Evolutionary conservation across 805 yeast genomes (phyloP).

Genomic region (Yarrowia sp.): DNA sequence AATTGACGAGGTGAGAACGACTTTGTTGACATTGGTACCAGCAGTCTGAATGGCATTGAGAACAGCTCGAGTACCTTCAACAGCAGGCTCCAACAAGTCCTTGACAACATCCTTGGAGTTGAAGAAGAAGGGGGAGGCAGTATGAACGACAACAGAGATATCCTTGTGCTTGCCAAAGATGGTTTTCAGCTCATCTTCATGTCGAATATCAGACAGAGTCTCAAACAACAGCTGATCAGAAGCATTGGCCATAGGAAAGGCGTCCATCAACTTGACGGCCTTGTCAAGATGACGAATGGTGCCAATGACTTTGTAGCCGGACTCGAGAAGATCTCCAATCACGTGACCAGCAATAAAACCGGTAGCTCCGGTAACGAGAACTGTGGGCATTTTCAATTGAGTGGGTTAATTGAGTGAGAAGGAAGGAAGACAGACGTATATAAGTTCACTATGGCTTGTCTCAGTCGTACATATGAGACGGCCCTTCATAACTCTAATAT

Average conservation of each 20-base stretch:
- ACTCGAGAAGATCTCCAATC: slow-evolving; percentile 41
- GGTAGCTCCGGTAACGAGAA: slow-evolving; percentile 47
- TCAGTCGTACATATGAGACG: too few species aligned
- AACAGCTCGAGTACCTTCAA: slow-evolving; percentile 47
- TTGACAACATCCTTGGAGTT: slow-evolving; percentile 41
- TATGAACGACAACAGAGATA: slow-evolving; percentile 42
- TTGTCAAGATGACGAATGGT: slow-evolving; percentile 47
- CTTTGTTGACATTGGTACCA: slow-evolving; percentile 38
- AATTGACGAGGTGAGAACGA: slow-evolving; percentile 51
- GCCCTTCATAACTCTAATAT: too few species aligned
- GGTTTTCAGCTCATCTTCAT: slow-evolving; percentile 48
- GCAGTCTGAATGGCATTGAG: slow-evolving; percentile 43
- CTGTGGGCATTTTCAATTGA: neutral
- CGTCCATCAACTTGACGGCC: slow-evolving; percentile 39
- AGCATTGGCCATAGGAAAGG: slow-evolving; percentile 30
- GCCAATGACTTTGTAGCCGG: slow-evolving; percentile 48
- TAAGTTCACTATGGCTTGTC: too few species aligned
- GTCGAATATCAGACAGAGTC: slow-evolving; percentile 37
- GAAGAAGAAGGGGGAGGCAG: slow-evolving; percentile 44
- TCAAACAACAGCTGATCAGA: slow-evolving; percentile 35
- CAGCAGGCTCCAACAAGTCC: slow-evolving; percentile 48
- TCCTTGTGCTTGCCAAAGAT: slow-evolving; percentile 43
- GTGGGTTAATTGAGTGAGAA: neutral
- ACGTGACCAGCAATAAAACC: slow-evolving; percentile 50
- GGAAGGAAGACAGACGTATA: too few species aligned